Conservation (phyloP, 2,329 filamentous ascomycete species). For the Pseudogymnoascus sp. region DNA sequence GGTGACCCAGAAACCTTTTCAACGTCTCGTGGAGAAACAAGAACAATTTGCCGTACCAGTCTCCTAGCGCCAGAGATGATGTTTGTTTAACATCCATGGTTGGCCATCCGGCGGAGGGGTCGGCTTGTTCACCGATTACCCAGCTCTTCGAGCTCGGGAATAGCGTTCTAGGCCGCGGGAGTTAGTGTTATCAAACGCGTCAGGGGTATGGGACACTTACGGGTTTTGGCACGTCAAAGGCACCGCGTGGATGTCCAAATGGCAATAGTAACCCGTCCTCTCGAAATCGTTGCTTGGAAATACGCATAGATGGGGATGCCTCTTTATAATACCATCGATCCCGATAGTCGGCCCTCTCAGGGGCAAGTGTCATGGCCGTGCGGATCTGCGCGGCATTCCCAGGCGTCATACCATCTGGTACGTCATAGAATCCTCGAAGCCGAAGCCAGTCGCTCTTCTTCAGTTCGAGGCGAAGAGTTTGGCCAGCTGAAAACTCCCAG, state of each 20-base stretch:
- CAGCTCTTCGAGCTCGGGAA: slow-evolving; percentile 27
- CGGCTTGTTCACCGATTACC: slow-evolving; percentile 32
- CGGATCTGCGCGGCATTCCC: slow-evolving; percentile 10
- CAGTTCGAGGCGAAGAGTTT: slow-evolving; percentile 12
- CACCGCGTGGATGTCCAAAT: slow-evolving; percentile 25
- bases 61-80: slow-evolving; percentile 24
- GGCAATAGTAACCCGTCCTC: slow-evolving; percentile 35
- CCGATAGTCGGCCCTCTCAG: slow-evolving; percentile 13
- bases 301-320: slow-evolving; percentile 17
- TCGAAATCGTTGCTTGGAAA: slow-evolving; percentile 28
- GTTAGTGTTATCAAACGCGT: slow-evolving; percentile 10
- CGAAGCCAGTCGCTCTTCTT: slow-evolving; percentile 11
- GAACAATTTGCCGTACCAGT: slow-evolving; percentile 35
- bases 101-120: slow-evolving; percentile 33
- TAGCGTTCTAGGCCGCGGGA: slow-evolving; percentile 29
- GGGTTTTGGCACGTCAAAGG: slow-evolving; percentile 37
- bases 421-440: slow-evolving; percentile 10
- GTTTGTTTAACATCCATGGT: slow-evolving; percentile 22
- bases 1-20: slow-evolving; percentile 25
- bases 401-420: slow-evolving; percentile 10
- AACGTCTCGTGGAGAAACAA: slow-evolving; percentile 29
- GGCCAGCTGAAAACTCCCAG: slow-evolving; percentile 12
- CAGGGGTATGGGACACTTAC: slow-evolving; percentile 25
- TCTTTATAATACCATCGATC: slow-evolving; percentile 12
- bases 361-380: slow-evolving; percentile 12